Base-by-base conservation (phyloP, 352 stramenopile genomes). In the Aphanomyces stellatus region DNA sequence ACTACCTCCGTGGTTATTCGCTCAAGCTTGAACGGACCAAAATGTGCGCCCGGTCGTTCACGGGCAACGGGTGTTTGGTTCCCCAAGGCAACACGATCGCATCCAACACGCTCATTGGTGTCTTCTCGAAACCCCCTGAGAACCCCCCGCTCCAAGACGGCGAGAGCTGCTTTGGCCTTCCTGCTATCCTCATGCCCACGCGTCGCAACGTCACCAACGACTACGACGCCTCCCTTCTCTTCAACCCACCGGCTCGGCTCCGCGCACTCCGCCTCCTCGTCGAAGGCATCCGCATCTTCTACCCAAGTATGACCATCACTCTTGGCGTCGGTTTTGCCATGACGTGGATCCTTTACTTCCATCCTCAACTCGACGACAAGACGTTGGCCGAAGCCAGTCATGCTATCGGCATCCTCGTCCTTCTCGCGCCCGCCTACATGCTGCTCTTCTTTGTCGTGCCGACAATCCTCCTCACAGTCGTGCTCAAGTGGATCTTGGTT, bases 131-230 rank as follows among this genome's bases (percentile, higher is more conserved):
- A 17, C 51, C 51, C 4, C 37, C 37, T n/a, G 37, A 46, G 37
- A 8, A 35, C 17, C 27, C 31, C 3, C 5, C 27, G 15, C 51
- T 59, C 8, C 3, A 34, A 15, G 24, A 24, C 15, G 51, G 51
- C 51, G 22, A 59, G 28, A 59, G 51, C 31, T 59, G 51, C 31
- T 59, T 59, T 59, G 51, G 51, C 6, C 28, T 59, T 3, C 51
- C 51, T 24, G 22, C 51, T 13, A 34, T 59, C 25, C 51, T 59
- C 27, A 59, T 59, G 51, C 51, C 51, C 17, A 22, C 51, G 3
- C 51, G 51, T 3, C 37, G 37, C 37, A 59, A 24, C 4, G 25
- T 30, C 19, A 59, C 51, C 1, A n/a, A 34, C 5, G 27, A 4
- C 8, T 59, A 35, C 25, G 51, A 59, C 25, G 31, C 28, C 6